Evolutionary conservation across 495 filamentous ascomycete genomes (phyloP).

Genomic region (Penicillium manginii): DNA sequence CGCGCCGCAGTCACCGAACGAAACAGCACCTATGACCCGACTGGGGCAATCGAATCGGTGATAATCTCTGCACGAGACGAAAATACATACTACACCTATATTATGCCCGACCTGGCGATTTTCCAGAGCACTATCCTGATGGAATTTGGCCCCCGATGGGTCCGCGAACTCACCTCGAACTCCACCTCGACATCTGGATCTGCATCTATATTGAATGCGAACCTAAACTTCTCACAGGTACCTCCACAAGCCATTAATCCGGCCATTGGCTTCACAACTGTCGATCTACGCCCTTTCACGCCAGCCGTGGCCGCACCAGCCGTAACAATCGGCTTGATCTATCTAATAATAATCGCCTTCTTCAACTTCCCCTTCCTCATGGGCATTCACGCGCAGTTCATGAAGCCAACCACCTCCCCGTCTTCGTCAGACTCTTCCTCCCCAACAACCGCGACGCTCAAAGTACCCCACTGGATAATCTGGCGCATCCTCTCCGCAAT

Average conservation of each 20-base stretch:
- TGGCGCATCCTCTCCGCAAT: slow-evolving; percentile 67
- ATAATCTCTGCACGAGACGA: slow-evolving; percentile 63
- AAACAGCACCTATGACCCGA: slow-evolving; percentile 66
- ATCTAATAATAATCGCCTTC: slow-evolving; percentile 74
- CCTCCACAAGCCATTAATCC: slow-evolving; percentile 65
- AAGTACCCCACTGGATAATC: slow-evolving; percentile 60
- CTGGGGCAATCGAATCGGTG: slow-evolving; percentile 62
- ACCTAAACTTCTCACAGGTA: slow-evolving; percentile 24
- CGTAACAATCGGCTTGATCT: slow-evolving; percentile 69
- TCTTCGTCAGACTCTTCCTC: too few relatives aligned
- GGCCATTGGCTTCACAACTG: slow-evolving; percentile 61
- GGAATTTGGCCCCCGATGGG: slow-evolving; percentile 59
- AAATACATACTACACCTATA: slow-evolving; percentile 54
- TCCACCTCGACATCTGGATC: slow-evolving; percentile 32
- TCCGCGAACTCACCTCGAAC: slow-evolving; percentile 32
- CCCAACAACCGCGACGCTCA: slow-evolving; percentile 38
- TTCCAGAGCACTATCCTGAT: slow-evolving; percentile 49
- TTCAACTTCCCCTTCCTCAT: slow-evolving; percentile 74
- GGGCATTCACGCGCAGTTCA: slow-evolving; percentile 64
- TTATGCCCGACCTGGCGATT: slow-evolving; percentile 52
- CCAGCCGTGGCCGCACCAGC: slow-evolving; percentile 60
- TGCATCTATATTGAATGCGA: slow-evolving; percentile 23
- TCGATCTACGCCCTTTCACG: slow-evolving; percentile 66
- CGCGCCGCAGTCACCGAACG: slow-evolving; percentile 57
- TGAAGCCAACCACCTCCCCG: slow-evolving; percentile 38